Base-by-base conservation (phyloP, 2,329 filamentous ascomycete genomes). In the Hypoxylon sp. region DNA sequence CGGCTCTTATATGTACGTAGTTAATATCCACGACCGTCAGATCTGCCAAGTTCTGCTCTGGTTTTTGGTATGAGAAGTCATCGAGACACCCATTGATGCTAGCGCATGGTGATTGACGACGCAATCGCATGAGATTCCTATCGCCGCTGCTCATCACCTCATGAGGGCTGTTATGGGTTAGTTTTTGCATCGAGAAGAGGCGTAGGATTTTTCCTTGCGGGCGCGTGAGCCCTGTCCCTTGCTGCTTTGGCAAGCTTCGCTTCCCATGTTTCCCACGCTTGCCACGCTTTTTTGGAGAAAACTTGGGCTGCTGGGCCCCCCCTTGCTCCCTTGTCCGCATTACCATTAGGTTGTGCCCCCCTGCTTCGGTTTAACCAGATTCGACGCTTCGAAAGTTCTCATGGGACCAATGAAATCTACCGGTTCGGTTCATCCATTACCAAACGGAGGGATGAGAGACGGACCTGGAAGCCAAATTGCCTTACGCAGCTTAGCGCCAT, bases 391-490 rank as follows among this genome's bases (percentile, higher is more conserved):
- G 63, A 65, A 57, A 62, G 51, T 27, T 71, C 53, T 53, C 55
- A 66, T 69, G 73, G 74, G 72, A 76, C 74, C 74, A 76, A 76
- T 76, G 55, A 73, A 37, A 71, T 64, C 42, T 46, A 30, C 27
- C 63, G 42, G 67, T 68, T 68, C 55, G 60, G 69, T 56, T 64
- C 63, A 66, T 54, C 58, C 62, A 71, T 74, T 76, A 73, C 72
- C 73, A 75, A 72, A 72, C 72, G 70, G 68, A 74, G 67, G 72
- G 61, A 71, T 71, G 57, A 64, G 44, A 61, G 64, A 61, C 67
- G 66, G 69, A 68, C 67, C 69, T 64, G 65, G 54, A 55, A 71
- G 66, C 54, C 59, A 66, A 65, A 61, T 57, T 66, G 48, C 70
- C 68, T 53, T 69, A 68, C 40, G 49, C 44, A 56, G 70, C 54